phyloP scores from a whole-genome alignment of 106 monocot genomes.

The Acanthochlamys bracteata region DNA sequence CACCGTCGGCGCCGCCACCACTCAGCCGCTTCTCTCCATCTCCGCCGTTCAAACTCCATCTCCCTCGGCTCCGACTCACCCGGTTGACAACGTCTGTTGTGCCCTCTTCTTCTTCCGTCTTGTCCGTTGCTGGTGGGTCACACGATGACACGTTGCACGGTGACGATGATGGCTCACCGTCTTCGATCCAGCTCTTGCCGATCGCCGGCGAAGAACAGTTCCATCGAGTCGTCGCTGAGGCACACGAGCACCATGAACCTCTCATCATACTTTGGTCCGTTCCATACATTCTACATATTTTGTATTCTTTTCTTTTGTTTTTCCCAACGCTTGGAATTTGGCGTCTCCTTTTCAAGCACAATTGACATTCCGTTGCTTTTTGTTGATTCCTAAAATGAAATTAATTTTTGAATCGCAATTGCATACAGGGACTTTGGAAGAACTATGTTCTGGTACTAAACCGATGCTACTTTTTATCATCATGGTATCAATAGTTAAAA shows the following conservation, averaged over 20 bases:
- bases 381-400: too few species aligned
- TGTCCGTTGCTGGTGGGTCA: background rate
- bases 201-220: constrained; percentile 62
- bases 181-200: constrained; percentile 49
- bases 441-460: too few species aligned
- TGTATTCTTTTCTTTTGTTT: background rate
- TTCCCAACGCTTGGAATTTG: background rate
- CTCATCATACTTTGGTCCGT: constrained; percentile 68
- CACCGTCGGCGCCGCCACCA: background rate
- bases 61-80: background rate
- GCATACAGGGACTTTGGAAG: too few species aligned
- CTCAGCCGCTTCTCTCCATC: background rate
- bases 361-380: too few species aligned
- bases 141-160: constrained; percentile 6
- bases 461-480: too few species aligned
- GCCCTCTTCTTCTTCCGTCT: background rate
- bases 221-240: constrained; percentile 54
- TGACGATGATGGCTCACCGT: constrained; percentile 16
- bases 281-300: background rate
- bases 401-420: too few species aligned
- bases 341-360: too few species aligned
- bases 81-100: background rate
- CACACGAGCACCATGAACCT: constrained; percentile 41
- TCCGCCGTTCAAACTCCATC: constrained; percentile 1
- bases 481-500: too few species aligned